phyloP scores from a whole-genome alignment of 2,329 filamentous ascomycete species.

The Penicillium hordei region DNA sequence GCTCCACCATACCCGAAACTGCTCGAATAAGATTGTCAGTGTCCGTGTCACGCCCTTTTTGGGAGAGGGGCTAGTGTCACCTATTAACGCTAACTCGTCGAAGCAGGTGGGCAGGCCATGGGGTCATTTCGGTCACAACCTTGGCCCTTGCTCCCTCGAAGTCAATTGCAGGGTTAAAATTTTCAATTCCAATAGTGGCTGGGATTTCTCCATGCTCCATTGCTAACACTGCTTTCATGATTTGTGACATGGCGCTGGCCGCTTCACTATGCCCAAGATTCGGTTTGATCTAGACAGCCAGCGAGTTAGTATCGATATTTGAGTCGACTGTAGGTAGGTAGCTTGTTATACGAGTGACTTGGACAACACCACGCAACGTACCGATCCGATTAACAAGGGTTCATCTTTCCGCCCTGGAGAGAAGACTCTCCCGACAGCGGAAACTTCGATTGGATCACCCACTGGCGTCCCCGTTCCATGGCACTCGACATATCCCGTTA shows the following conservation, averaged over 20 bases:
- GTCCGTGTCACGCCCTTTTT: too few relatives aligned
- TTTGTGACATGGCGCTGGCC: constrained; percentile 14
- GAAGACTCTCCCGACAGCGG: constrained; percentile 13
- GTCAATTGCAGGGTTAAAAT: constrained; percentile 16
- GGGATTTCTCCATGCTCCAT: constrained; percentile 23
- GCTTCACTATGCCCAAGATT: constrained; percentile 16
- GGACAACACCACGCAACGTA: too few relatives aligned
- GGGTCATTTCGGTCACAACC: background rate
- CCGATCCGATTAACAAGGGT: background rate
- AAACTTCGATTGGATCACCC: background rate
- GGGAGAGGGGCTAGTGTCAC: too few relatives aligned
- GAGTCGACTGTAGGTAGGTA: too few relatives aligned
- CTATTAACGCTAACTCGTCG: constrained; percentile 24
- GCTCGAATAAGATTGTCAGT: too few relatives aligned
- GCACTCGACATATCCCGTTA: background rate
- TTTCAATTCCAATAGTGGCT: constrained; percentile 18
- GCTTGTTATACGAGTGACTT: too few relatives aligned
- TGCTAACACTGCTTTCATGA: constrained; percentile 23
- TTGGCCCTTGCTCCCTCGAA: background rate
- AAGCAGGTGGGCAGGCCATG: constrained; percentile 20
- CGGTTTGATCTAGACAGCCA: constrained; percentile 31
- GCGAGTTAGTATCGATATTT: too few relatives aligned
- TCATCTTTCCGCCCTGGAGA: background rate
- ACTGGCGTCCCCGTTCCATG: background rate
- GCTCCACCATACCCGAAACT: constrained; percentile 10